Base-by-base conservation (phyloP, 1,139 yeast species). In the Suhomyces anneliseae region DNA sequence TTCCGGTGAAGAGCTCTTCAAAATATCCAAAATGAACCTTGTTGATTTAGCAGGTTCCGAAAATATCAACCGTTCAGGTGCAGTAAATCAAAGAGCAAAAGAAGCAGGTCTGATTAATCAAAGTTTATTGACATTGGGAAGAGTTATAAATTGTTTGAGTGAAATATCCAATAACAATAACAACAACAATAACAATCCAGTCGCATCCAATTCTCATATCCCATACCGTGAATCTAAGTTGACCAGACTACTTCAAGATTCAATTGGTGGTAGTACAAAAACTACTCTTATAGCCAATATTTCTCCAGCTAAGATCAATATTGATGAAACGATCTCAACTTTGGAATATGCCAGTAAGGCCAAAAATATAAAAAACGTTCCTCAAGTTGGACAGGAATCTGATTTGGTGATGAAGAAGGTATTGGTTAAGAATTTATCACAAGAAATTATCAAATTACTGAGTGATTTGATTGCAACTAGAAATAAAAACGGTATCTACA, bases 11-110 rank as follows among this genome's bases (percentile, higher is more conserved):
- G 70, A 78, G 34, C 63, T 60, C 24, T 62, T 76, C 50, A 72
- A 78, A 48, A 69, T 81, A 12, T 83, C 90, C 2, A 87, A 85
- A 54, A 76, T 90, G 61, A 88, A 89, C 59, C 70, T 90, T 36
- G 95, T 90, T 2, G 97, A 90, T 68, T 73, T 90, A 52, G 97
- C 97, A 0, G 97, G 97, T 0, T 86, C 95, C 12, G 93, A 87
- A 62, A 88, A 89, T 58, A 83, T 90, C 42, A 81, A 75, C 50
- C 72, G 89, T 48, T 86, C 95, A 0, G 96, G 96, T 1, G 93
- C 95, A 0, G 76, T 82, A 1, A 82, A 85, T 59, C 83, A 81
- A 58, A 74, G 95, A 31, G 95, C 96, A 0, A 81, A 88, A 54
- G 96, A 89, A 64, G 96, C 96, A 2, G 96, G 96, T 1, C 80